A percentile compares a stretch with the other conserved stretches of the same genome.
Evolutionary conservation across 257 asterid species (phyloP).

Genomic region (Nicotiana noctiflora): DNA sequence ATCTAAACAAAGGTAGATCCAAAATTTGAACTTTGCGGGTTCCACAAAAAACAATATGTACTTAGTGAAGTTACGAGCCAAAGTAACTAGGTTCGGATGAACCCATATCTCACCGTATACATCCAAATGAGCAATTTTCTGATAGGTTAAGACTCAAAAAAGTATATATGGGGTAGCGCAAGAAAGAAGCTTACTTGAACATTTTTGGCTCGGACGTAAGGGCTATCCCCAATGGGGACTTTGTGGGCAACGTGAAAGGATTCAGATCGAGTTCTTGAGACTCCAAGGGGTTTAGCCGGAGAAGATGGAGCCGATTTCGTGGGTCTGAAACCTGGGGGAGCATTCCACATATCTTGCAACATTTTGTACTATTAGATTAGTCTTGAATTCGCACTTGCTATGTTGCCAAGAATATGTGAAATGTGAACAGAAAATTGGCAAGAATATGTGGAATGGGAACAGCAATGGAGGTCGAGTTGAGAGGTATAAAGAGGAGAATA

Average conservation of each 20-base stretch:
- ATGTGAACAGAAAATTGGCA: not conserved
- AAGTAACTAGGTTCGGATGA: not conserved
- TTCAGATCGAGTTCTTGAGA: slow-evolving; percentile 67
- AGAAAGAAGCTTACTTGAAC: slow-evolving; percentile 59
- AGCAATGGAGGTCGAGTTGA: not conserved
- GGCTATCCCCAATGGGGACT: slow-evolving; percentile 90
- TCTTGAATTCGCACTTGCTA: not conserved
- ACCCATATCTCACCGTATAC: not conserved
- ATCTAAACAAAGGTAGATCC: not conserved
- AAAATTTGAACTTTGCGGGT: not conserved
- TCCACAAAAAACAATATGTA: not conserved
- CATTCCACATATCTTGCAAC: slow-evolving; percentile 92
- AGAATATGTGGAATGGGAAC: not conserved
- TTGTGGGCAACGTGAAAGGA: slow-evolving; percentile 72
- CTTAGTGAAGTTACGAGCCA: not conserved
- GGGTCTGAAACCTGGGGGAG: slow-evolving; percentile 79
- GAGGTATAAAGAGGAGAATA: not conserved
- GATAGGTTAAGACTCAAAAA: not conserved
- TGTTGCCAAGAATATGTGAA: not conserved
- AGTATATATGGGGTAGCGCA: not conserved
- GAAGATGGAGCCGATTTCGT: slow-evolving; percentile 90
- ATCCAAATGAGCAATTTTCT: not conserved
- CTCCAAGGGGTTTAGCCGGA: slow-evolving; percentile 80
- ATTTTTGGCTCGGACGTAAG: slow-evolving; percentile 89
- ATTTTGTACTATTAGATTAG: slow-evolving; percentile 20